These are phyloP conservation scores for Pestalotiopsis sp. DNA, from an alignment of 2,329 filamentous ascomycete genomes.

Conservation along the genomic window DNA sequence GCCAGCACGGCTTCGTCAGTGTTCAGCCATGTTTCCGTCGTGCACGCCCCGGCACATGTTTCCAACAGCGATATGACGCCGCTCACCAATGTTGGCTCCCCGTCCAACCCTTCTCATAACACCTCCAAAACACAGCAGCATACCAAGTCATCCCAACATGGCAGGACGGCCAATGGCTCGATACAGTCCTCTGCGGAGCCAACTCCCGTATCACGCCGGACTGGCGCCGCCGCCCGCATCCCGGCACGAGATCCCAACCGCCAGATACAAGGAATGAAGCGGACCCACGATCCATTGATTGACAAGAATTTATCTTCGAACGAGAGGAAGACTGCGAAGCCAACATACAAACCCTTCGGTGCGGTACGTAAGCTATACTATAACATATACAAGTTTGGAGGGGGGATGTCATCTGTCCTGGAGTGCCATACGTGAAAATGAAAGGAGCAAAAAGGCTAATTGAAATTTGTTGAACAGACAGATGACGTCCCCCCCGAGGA, in stretches of 20 bases:
- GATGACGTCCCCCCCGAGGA: constrained; percentile 80
- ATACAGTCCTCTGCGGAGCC: constrained; percentile 29
- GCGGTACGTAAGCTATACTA: constrained; percentile 62
- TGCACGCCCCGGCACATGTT: constrained; percentile 40
- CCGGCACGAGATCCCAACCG: constrained; percentile 60
- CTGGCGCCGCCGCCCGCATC: constrained; percentile 41
- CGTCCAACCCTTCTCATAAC: constrained; percentile 40
- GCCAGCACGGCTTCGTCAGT: constrained; percentile 72
- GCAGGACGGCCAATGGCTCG: constrained; percentile 37
- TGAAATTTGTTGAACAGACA: constrained; percentile 60
- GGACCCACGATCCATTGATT: constrained; percentile 60
- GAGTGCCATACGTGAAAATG: constrained; percentile 37
- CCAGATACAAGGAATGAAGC: constrained; percentile 58
- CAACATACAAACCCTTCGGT: constrained; percentile 65
- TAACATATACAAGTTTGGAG: constrained; percentile 38
- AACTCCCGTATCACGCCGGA: constrained; percentile 25
- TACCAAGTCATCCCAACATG: constrained; percentile 51
- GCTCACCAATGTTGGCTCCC: constrained; percentile 55
- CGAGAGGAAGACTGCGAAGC: constrained; percentile 61
- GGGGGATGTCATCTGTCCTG: constrained; percentile 65
- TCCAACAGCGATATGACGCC: constrained; percentile 52
- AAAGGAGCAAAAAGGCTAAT: constrained; percentile 55
- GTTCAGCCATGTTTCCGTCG: constrained; percentile 58
- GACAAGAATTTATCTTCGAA: constrained; percentile 46
- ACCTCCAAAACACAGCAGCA: constrained; percentile 45